Conservation (phyloP, 2,329 filamentous ascomycete genomes). For the Aureobasidium uvarum region DNA sequence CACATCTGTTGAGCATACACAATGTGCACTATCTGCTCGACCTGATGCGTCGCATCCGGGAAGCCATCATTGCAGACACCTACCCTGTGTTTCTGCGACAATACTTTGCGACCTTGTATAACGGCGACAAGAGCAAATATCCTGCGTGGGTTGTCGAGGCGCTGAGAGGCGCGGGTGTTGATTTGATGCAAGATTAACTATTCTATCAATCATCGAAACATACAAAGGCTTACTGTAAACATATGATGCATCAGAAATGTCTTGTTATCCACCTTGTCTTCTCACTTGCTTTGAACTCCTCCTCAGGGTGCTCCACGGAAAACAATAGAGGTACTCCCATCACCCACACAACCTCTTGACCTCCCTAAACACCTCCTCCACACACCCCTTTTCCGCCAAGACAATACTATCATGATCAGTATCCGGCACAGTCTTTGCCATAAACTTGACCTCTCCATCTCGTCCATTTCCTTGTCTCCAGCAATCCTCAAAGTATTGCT, state of each 20-base stretch:
- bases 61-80: constrained; percentile 75
- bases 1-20: constrained; percentile 82
- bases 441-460: constrained; percentile 39
- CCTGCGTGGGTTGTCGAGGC: constrained; percentile 84
- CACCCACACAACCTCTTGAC: not conserved
- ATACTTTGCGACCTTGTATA: constrained; percentile 76
- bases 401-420: constrained; percentile 45
- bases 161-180: constrained; percentile 73
- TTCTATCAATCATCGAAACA: not conserved
- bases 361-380: not conserved
- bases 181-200: constrained; percentile 54
- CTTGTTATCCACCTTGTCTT: no score
- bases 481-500: constrained; percentile 46
- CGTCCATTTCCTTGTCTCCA: constrained; percentile 39
- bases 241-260: no score
- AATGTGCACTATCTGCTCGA: constrained; percentile 91
- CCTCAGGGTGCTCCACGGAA: not conserved
- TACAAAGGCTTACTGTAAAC: not conserved
- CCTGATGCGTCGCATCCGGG: constrained; percentile 72
- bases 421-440: constrained; percentile 34
- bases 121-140: constrained; percentile 61
- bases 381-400: not conserved
- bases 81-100: constrained; percentile 74
- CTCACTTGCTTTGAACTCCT: no score
- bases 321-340: not conserved